These are phyloP conservation scores for Basidiobolus meristosporus DNA, from an alignment of 371 early-diverging fungal genomes.

Conservation along the genomic window DNA sequence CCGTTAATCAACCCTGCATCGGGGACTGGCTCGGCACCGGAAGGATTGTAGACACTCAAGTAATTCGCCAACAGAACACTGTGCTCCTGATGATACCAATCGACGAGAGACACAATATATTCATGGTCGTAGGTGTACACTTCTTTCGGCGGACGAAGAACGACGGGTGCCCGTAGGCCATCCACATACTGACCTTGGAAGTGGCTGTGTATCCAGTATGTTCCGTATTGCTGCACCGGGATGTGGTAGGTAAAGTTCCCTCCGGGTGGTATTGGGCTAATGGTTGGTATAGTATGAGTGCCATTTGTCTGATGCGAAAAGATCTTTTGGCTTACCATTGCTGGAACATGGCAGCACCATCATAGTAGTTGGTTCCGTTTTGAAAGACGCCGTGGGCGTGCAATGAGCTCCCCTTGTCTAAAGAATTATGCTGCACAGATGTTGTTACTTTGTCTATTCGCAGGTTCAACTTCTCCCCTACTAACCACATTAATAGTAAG, in stretches of 20 bases:
- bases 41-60: no score
- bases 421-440: conserved; percentile 28
- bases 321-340: no score
- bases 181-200: conserved; percentile 54
- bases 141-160: conserved; percentile 40
- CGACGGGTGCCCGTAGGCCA: conserved; percentile 53
- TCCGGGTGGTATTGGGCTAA: no score
- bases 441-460: no score
- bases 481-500: background rate
- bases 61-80: conserved; percentile 15
- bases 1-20: conserved; percentile 30
- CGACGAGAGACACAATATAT: conserved; percentile 26
- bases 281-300: no score
- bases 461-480: no score
- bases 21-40: conserved; percentile 32
- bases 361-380: conserved; percentile 29
- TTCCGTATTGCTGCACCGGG: conserved; percentile 34
- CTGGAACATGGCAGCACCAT: no score
- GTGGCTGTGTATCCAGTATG: conserved; percentile 51
- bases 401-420: conserved; percentile 33
- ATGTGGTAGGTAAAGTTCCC: conserved; percentile 36
- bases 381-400: conserved; percentile 51
- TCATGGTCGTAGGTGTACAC: conserved; percentile 52
- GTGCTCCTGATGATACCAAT: conserved; percentile 45
- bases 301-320: no score